Conservation (phyloP, 495 filamentous ascomycete species). For the Penicillium simplicissimum region DNA sequence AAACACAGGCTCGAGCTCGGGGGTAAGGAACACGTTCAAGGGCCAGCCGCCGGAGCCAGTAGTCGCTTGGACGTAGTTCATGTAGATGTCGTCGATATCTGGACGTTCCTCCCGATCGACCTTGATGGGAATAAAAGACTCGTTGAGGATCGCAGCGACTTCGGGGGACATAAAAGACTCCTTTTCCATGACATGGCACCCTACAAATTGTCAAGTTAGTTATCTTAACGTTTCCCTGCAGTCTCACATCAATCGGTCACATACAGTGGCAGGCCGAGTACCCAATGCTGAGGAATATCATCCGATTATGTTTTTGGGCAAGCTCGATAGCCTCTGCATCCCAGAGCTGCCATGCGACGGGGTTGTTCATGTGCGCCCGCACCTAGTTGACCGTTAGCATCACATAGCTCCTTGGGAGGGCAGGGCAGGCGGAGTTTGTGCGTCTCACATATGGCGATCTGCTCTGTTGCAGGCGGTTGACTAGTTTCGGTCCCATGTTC, state of each 20-base stretch:
- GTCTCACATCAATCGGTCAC: conserved; percentile 23
- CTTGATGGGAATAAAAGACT: conserved; percentile 87
- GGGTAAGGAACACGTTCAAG: conserved; percentile 93
- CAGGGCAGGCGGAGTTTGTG: not conserved
- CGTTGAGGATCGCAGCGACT: conserved; percentile 81
- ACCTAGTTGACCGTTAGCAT: conserved; percentile 51
- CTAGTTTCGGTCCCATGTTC: conserved; percentile 43
- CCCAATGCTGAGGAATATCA: conserved; percentile 93
- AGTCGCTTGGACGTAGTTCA: conserved; percentile 96
- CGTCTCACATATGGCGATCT: conserved; percentile 71
- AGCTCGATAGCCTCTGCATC: conserved; percentile 71
- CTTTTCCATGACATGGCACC: conserved; percentile 91
- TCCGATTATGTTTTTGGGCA: conserved; percentile 75
- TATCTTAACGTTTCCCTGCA: not conserved
- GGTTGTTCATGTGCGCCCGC: conserved; percentile 76
- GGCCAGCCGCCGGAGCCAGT: conserved; percentile 95
- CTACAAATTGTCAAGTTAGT: conserved; percentile 41
- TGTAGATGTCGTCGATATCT: conserved; percentile 94
- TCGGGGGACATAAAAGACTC: conserved; percentile 86
- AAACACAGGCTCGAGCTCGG: conserved; percentile 89
- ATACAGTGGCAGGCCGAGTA: conserved; percentile 94
- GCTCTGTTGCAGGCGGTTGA: conserved; percentile 73
- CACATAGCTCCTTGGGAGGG: not conserved
- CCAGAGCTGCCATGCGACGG: conserved; percentile 93
- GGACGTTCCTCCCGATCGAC: conserved; percentile 94